Base-by-base conservation (phyloP, 2,329 filamentous ascomycete species). In the Neonectria ditissima region DNA sequence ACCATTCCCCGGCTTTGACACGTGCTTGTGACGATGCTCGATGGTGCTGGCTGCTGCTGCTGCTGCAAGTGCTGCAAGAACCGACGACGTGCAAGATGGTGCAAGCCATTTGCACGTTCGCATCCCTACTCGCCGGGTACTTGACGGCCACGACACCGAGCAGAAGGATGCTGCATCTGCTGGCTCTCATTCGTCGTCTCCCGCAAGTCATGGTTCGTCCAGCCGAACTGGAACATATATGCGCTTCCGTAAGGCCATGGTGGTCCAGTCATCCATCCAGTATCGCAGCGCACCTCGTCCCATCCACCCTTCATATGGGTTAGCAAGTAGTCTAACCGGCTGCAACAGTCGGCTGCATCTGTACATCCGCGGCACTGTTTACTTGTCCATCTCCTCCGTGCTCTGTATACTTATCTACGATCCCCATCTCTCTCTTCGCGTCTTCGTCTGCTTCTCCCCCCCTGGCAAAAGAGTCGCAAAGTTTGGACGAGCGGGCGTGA, bases 1-100 rank as follows among this genome's bases (percentile, higher is more conserved):
- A 60, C 61, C 69, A 64, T 69, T 65, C 62, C 58, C 69, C 67
- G 60, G 68, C 56, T 72, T 63, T 73, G 71, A 73, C 71, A 73
- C 71, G 71, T 73, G 71, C 71, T 73, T 63, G 64, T 51, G 59
- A 50, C 47, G 54, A 39, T 56, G 50, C 47, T 20, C 47, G 47
- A 32, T 30, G n/a, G n/a, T n/a, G n/a, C n/a, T n/a, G n/a, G 47
- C 28, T 50, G 30, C 47, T 18, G 37, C 16, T n/a, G 47, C 28
- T 50, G 30, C 47, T 18, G 37, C 16, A 41, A 9, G 37, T 34
- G 32, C 32, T 34, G 32, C 11, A 34, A 34, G 32, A 34, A 37
- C 32, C 32, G 32, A 37, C 32, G 32, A n/a, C 32, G 32, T 16
- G 32, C 30, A 13, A 32, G 30, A 16, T 16, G 24, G 44, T 26